Base-by-base conservation (phyloP, 805 yeast species). In the Ogataea kodamae region DNA sequence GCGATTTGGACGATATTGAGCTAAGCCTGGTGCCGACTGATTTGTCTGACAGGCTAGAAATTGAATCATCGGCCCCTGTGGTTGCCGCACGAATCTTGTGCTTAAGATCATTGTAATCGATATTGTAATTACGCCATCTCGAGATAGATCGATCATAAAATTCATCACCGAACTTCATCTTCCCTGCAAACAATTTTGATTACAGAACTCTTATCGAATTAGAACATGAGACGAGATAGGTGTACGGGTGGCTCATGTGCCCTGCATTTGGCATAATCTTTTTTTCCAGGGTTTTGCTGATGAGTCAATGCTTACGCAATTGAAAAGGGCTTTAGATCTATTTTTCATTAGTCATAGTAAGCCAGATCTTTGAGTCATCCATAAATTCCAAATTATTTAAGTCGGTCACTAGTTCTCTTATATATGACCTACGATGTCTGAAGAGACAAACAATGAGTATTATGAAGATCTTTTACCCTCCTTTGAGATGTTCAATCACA, bases 131-230 rank as follows among this genome's bases (percentile, higher is more conserved):
- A 49, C 74, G 73, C 97, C 97, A 89, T 62, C 85, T 92, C 2
- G 89, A 87, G 15, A 87, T 82, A 9, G 95, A 82, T 47, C 86
- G 70, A 44, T 74, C 77, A 33, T 72, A 65, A 14, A 89, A 68
- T 50, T 82, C 88, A 25, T 75, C 68, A 32, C 96, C 96, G 58
- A 88, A 89, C 61, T 87, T 90, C 97, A 89, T 89, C 19, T 12
- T 18, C 18, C n/a, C n/a, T n/a, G n/a, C n/a, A n/a, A n/a, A n/a
- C n/a, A n/a, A n/a, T n/a, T n/a, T n/a, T n/a, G n/a, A n/a, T n/a
- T 14, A 15, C 9, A 25, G 14, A 18, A 15, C 25, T 32, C 30
- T 32, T 18, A 25, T 25, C 34, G 13, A 9, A 24, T 12, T 12
- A 11, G 13, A 13, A 10, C 11, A 9, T 6, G 6, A 25, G 10